Evolutionary conservation across 202 grass and related monocot species (phyloP), one percentile per base, ranked within the genome.

Genomic region (Digitaria exilis): DNA sequence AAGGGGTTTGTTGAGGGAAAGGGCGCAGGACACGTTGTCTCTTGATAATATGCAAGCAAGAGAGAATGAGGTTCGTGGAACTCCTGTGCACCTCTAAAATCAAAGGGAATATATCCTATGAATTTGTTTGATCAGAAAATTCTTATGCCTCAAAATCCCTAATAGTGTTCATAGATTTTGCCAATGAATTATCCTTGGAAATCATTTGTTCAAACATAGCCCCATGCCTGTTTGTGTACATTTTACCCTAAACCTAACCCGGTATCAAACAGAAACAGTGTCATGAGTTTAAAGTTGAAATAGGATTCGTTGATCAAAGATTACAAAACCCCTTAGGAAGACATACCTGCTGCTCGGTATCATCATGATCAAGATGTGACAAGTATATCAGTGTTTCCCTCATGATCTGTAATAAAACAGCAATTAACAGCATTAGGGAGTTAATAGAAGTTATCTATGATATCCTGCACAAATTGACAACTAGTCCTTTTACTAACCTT

Each of bases 301-400:
- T 30, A 71, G 29, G 5, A 32, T 13, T 55, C 30, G 55, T 15
- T 29, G 48, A 22, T n/a, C 18, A 22, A 69, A 73, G 31, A 67
- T 44, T 76, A 78, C 22, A 70, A 71, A 24, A 7, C 15, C 30
- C 13, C 22, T 41, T 34, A 46, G 46, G 64, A 78, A 34, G 21
- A 51, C 54, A 75, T 87, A 97, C 95, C 90, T 97, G 95, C 17
- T 97, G 92, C 77, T 97, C 95, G 24, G 95, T 97, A 85, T 97
- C 95, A 66, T 93, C 90, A 30, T 94, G 95, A 76, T 97, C 90
- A 70, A 97, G 92, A 87, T 97, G 92, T 60, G 95, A 90, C 86
- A 97, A 84, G 68, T 97, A 97, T 58, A 97, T 97, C 49, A 97
- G 72, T 41, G 95, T 97, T 89, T 97, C 95, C 92, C 95, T 91